Conservation (phyloP, 768 basidiomycete species). For the Pluteus cervinus region DNA sequence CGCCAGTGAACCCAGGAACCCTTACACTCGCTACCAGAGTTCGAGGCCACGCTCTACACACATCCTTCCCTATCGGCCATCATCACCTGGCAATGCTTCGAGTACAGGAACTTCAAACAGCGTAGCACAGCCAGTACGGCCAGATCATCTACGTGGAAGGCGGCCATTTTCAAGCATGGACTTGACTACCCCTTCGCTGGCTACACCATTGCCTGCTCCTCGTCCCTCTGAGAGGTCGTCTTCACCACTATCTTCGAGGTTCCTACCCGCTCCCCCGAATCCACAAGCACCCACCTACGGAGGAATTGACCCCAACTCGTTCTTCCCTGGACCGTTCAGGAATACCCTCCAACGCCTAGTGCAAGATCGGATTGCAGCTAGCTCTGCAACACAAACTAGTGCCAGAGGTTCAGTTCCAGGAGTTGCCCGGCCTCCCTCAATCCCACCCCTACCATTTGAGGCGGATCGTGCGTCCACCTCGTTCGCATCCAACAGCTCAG, state of each 20-base stretch:
- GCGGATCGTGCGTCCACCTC: slow-evolving; percentile 9
- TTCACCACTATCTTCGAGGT: not conserved
- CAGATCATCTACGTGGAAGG: too few relatives aligned
- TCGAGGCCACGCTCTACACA: too few relatives aligned
- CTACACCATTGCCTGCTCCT: not conserved
- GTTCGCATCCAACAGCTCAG: slow-evolving; percentile 3
- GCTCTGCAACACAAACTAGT: slow-evolving; percentile 6
- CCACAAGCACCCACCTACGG: slow-evolving; percentile 8
- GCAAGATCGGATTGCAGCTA: slow-evolving; percentile 8
- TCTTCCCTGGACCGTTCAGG: slow-evolving; percentile 42
- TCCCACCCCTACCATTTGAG: slow-evolving; percentile 35
- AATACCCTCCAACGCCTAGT: slow-evolving; percentile 36
- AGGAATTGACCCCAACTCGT: slow-evolving; percentile 27
- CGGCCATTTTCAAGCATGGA: too few relatives aligned
- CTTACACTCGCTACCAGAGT: too few relatives aligned
- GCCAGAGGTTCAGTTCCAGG: slow-evolving; percentile 6
- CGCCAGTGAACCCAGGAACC: too few relatives aligned
- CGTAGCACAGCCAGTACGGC: too few relatives aligned
- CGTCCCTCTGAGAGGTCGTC: slow-evolving; percentile 2
- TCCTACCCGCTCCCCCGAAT: not conserved
- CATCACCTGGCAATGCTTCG: too few relatives aligned
- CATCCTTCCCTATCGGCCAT: too few relatives aligned
- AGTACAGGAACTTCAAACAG: too few relatives aligned
- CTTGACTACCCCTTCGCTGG: too few relatives aligned
- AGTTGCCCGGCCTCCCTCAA: slow-evolving; percentile 21